phyloP scores from a whole-genome alignment of 1,139 yeast species.

The Hansenula sp. region DNA sequence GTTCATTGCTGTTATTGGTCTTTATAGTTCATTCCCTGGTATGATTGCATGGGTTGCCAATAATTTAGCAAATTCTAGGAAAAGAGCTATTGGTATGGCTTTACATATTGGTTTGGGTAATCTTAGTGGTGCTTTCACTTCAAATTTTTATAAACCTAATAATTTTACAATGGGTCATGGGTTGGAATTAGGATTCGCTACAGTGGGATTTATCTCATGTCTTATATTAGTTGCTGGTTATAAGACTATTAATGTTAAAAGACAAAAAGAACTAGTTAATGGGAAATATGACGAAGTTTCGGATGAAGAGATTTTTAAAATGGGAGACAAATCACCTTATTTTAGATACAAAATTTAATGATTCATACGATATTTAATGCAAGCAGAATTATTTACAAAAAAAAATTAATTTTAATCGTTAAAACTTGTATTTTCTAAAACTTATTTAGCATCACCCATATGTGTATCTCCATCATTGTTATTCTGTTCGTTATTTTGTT shows the following conservation, averaged over 20 bases:
- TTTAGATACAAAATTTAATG: background rate
- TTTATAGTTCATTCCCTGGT: background rate
- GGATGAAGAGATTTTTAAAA: conserved; percentile 22
- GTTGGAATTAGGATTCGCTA: conserved; percentile 13
- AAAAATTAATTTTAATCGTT: no score
- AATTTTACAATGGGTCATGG: conserved; percentile 12
- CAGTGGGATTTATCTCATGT: conserved; percentile 12
- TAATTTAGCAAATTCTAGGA: conserved; percentile 24
- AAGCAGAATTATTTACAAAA: no score
- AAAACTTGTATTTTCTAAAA: no score
- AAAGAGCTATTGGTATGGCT: conserved; percentile 36
- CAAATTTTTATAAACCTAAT: conserved; percentile 19
- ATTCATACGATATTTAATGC: no score
- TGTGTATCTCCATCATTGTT: conserved; percentile 8
- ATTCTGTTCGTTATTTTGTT: conserved; percentile 1
- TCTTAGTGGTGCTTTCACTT: conserved; percentile 33
- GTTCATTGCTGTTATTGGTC: background rate
- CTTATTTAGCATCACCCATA: conserved; percentile 15
- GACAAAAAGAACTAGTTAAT: conserved; percentile 14
- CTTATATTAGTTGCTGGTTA: conserved; percentile 17
- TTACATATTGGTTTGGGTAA: conserved; percentile 37
- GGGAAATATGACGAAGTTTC: conserved; percentile 26
- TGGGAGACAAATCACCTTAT: conserved; percentile 28
- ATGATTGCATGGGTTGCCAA: background rate
- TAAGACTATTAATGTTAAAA: conserved; percentile 20